Base-by-base conservation (phyloP, 371 early-diverging fungal genomes). In the Apophysomyces trapeziformis region DNA sequence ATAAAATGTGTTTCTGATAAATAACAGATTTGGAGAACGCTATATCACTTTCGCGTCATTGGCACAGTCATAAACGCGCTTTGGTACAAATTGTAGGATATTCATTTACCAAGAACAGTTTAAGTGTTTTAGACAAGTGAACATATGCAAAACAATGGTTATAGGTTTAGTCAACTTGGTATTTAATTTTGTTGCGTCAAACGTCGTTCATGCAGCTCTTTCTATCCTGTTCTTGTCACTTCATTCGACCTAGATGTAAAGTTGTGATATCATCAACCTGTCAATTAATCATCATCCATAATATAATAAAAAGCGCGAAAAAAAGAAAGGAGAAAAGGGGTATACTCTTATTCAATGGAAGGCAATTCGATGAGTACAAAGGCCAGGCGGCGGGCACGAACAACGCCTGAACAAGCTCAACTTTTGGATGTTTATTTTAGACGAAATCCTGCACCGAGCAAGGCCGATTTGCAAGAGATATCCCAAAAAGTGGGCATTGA, bases 361-460 rank as follows among this genome's bases (percentile, higher is more conserved):
- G 11, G 47, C 18, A 39, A 26, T 32, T 54, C 14, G n/a, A 45
- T 65, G 54, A 59, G 60, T 12, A 65, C 66, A 9, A 58, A 36
- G n/a, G 66, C 66, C 7, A 36, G 36, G 9, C 66, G 66, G 21
- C 35, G 66, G 50, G n/a, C 66, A 37, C 66, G 66, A 21, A 65
- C 66, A 2, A 63, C 66, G n/a, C 59, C 44, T 38, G 16, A 12
- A n/a, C 57, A 60, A 50, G 13, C 38, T 32, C 32, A 36, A 8
- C 46, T 65, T 44, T 39, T 65, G 60, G 54, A 59, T 26, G 39
- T 50, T 12, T 67, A 56, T 38, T 73, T 65, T 41, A 50, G 16
- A 0, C 32, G 67, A 35, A 75, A 65, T 11, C 68, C 70, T 6
- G 72, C 70, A 26, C 72, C 74, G n/a, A 73, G 39, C 7, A 58